Conservation (phyloP, 352 stramenopile genomes). For the Phytophthora cactorum region DNA sequence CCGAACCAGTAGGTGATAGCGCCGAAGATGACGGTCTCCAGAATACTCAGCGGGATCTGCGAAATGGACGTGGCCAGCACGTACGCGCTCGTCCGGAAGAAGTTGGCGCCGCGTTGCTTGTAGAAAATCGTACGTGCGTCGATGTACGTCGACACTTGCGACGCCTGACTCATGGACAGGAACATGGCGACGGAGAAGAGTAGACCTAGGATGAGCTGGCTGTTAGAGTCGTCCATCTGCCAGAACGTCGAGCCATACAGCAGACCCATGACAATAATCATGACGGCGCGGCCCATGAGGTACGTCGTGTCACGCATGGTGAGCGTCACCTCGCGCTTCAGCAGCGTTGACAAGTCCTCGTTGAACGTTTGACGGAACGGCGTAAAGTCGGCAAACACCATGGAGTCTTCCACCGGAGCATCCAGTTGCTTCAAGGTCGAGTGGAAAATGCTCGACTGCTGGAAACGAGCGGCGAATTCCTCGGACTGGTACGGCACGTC, state of each 20-base stretch:
- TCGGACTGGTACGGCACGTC: slow-evolving; percentile 24
- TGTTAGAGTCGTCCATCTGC: slow-evolving; percentile 56
- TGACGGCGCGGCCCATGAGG: slow-evolving; percentile 49
- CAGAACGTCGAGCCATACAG: slow-evolving; percentile 74
- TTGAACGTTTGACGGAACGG: slow-evolving; percentile 54
- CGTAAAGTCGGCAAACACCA: slow-evolving; percentile 15
- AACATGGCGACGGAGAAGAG: slow-evolving; percentile 91
- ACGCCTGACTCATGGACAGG: slow-evolving; percentile 76
- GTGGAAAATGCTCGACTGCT: slow-evolving; percentile 54
- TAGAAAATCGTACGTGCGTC: slow-evolving; percentile 79
- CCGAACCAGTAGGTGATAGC: slow-evolving; percentile 90
- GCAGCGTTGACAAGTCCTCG: slow-evolving; percentile 44
- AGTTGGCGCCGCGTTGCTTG: slow-evolving; percentile 90
- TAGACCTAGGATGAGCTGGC: slow-evolving; percentile 75
- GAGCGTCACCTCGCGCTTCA: slow-evolving; percentile 70
- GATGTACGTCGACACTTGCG: slow-evolving; percentile 85
- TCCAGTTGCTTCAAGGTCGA: slow-evolving; percentile 45
- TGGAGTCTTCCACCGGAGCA: slow-evolving; percentile 34
- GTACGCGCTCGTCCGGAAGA: slow-evolving; percentile 87
- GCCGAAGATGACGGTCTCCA: slow-evolving; percentile 87
- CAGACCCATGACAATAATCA: slow-evolving; percentile 64
- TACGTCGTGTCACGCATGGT: slow-evolving; percentile 65
- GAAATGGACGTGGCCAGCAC: slow-evolving; percentile 64
- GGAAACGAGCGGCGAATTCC: slow-evolving; percentile 57
- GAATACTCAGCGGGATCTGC: slow-evolving; percentile 52